These are phyloP conservation scores for Metschnikowia baotianmanensis DNA, from an alignment of 805 yeast species.

Conservation along the genomic window DNA sequence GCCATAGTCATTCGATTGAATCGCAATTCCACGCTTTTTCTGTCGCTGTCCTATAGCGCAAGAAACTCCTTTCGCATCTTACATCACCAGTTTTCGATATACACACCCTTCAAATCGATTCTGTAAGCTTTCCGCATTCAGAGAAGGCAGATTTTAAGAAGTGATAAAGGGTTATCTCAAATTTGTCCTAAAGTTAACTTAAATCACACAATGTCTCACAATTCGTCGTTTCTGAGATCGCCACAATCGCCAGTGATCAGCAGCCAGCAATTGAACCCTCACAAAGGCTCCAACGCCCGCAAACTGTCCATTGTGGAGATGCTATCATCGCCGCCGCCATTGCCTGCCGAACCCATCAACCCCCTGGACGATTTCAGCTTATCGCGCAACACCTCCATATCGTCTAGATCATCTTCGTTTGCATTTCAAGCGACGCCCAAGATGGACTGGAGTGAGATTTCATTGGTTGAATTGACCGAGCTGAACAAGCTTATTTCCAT, in stretches of 20 bases:
- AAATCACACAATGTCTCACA: constrained; percentile 17
- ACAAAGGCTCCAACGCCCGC: constrained; percentile 25
- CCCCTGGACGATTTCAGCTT: constrained; percentile 37
- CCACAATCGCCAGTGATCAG: constrained; percentile 20
- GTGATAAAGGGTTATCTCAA: background rate
- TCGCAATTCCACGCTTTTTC: no score
- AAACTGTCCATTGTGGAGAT: constrained; percentile 72
- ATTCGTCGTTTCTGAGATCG: constrained; percentile 20
- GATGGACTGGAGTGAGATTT: constrained; percentile 71
- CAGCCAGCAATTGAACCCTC: constrained; percentile 18
- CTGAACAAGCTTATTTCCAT: constrained; percentile 72
- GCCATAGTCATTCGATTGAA: no score
- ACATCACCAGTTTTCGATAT: no score
- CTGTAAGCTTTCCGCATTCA: background rate
- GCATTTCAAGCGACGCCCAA: constrained; percentile 12
- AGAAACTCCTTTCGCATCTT: no score
- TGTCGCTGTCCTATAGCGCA: no score
- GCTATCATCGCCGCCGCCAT: constrained; percentile 72
- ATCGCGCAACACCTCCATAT: constrained; percentile 33
- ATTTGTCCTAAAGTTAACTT: no score
- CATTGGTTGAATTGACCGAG: constrained; percentile 72
- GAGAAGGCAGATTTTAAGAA: background rate
- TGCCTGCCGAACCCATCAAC: constrained; percentile 31
- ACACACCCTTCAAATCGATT: no score
- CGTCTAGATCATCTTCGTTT: constrained; percentile 17